A percentile compares a stretch with the other conserved stretches of the same genome.
phyloP scores from a whole-genome alignment of 2,329 filamentous ascomycete genomes.

The Colletotrichum scovillei region DNA sequence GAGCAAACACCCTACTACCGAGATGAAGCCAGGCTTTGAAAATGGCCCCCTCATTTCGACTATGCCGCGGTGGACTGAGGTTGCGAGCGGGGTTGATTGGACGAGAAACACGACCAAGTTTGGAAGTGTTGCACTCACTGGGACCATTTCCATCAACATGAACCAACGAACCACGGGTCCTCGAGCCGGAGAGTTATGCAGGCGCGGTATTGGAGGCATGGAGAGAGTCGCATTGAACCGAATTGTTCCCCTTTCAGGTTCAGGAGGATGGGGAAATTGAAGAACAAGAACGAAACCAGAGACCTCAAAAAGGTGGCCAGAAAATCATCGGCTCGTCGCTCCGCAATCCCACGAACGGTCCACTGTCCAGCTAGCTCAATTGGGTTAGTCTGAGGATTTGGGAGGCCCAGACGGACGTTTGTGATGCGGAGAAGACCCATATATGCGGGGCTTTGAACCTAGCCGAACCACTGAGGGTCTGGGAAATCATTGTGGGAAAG shows the following conservation, averaged over 20 bases:
- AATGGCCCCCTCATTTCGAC: conserved; percentile 12
- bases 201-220: conserved; percentile 22
- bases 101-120: neutral
- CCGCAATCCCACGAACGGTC: conserved; percentile 17
- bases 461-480: conserved; percentile 22
- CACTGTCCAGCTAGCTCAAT: neutral
- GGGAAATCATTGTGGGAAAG: conserved; percentile 12
- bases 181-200: conserved; percentile 29
- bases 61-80: neutral
- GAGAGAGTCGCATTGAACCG: conserved; percentile 14
- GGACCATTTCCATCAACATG: conserved; percentile 11
- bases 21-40: neutral
- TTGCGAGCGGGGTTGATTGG: conserved; percentile 9
- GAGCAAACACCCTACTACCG: conserved; percentile 8
- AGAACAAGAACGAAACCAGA: neutral
- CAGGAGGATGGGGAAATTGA: neutral
- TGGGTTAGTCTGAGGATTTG: neutral
- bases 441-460: neutral
- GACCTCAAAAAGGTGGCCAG: neutral
- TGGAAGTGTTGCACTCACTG: neutral
- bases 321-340: conserved; percentile 30
- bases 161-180: conserved; percentile 25
- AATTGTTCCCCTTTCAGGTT: neutral
- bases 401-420: conserved; percentile 2
- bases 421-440: conserved; percentile 24